Conservation (phyloP, 2,329 filamentous ascomycete genomes). For the Alternaria sp. region DNA sequence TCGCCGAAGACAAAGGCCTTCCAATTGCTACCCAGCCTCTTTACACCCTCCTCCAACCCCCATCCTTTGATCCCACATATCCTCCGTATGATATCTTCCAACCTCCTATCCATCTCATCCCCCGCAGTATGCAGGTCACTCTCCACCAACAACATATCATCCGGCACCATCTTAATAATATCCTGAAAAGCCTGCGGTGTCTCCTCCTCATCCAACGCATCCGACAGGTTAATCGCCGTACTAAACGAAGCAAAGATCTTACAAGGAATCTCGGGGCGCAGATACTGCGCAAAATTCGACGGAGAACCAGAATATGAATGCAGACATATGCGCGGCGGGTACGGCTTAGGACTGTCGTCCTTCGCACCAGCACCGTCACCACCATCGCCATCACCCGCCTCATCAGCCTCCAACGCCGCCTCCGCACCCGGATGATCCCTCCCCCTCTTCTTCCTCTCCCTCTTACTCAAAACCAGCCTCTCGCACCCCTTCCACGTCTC, state of each 20-base stretch:
- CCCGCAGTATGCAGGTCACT: slow-evolving; percentile 90
- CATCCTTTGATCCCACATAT: slow-evolving; percentile 82
- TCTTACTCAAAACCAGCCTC: slow-evolving; percentile 64
- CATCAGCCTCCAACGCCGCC: slow-evolving; percentile 6
- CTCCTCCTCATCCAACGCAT: slow-evolving; percentile 54
- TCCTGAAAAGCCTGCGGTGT: slow-evolving; percentile 64
- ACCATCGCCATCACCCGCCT: not conserved
- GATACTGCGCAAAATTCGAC: slow-evolving; percentile 78
- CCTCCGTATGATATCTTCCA: slow-evolving; percentile 77
- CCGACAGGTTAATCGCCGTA: slow-evolving; percentile 75
- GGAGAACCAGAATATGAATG: slow-evolving; percentile 88
- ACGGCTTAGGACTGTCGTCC: slow-evolving; percentile 62
- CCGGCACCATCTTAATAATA: slow-evolving; percentile 74
- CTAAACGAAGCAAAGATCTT: slow-evolving; percentile 90
- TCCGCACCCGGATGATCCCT: slow-evolving; percentile 21
- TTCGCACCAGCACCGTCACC: not conserved
- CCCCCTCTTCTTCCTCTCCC: slow-evolving; percentile 55
- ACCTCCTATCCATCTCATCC: slow-evolving; percentile 74
- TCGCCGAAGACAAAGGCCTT: slow-evolving; percentile 73
- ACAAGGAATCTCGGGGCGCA: slow-evolving; percentile 73
- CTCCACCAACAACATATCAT: slow-evolving; percentile 81
- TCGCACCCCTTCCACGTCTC: slow-evolving; percentile 75
- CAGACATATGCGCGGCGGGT: slow-evolving; percentile 86
- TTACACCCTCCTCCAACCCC: slow-evolving; percentile 73
- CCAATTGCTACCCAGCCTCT: slow-evolving; percentile 75